Evolutionary conservation across 768 basidiomycete genomes (phyloP).

Genomic region (Cystofilobasidium bisporidii): DNA sequence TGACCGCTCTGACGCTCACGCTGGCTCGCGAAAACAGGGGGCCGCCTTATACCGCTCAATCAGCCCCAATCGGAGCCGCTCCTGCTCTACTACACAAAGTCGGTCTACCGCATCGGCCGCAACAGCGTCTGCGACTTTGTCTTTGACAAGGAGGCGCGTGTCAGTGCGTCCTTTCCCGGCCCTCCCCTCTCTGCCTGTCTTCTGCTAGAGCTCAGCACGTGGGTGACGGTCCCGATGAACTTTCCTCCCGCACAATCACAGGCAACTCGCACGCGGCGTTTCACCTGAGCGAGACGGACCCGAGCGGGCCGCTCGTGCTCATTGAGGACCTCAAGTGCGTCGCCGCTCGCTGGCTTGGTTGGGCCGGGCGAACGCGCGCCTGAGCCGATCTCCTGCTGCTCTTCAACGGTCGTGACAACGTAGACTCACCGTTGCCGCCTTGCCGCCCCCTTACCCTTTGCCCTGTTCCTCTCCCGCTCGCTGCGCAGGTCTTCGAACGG

Average conservation of each 20-base stretch:
- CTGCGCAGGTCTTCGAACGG: constrained; percentile 21
- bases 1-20: no score
- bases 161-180: constrained; percentile 8
- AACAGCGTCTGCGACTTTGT: constrained; percentile 12
- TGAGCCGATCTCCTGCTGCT: no score
- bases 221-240: no score
- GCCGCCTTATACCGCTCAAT: neutral
- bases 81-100: constrained; percentile 5
- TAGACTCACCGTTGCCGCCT: no score
- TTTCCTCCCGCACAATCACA: no score
- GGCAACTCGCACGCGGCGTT: constrained; percentile 14
- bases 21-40: neutral
- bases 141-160: constrained; percentile 14
- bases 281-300: neutral
- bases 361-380: no score
- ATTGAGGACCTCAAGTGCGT: constrained; percentile 45
- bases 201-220: no score
- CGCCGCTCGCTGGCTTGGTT: constrained; percentile 51
- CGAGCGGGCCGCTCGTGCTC: constrained; percentile 34
- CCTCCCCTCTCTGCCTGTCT: no score
- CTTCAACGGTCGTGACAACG: no score
- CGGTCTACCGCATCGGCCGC: constrained; percentile 5
- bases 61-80: constrained; percentile 3
- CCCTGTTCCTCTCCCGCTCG: no score
- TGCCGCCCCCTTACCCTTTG: neutral